Evolutionary conservation across 805 yeast species (phyloP), one percentile per base, ranked within the genome.

Genomic region (Wickerhamomyces alni): DNA sequence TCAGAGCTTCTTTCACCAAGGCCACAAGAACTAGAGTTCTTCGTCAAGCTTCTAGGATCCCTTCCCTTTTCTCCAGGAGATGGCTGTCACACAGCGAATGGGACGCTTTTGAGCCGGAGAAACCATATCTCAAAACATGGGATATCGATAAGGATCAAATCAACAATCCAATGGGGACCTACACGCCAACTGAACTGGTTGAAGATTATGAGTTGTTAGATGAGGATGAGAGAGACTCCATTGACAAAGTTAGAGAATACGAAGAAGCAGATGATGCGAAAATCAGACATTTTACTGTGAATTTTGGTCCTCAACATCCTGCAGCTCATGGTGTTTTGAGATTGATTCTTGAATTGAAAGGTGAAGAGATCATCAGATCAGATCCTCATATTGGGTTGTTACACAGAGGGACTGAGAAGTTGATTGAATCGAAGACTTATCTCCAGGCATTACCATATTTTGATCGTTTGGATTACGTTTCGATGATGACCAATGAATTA

Each of bases 281-380:
- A 61, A 80, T 86, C 57, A 79, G 95, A 62, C 94, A 85, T 59
- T 87, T 86, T 69, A 86, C 95, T 36, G 80, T 87, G 59, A 87
- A 87, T 66, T 86, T 86, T 59, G 95, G 95, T 28, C 95, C 95
- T 36, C 95, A 86, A 67, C 95, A 86, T 69, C 95, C 95, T 18
- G 95, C 95, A 46, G 95, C 95, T 22, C 95, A 86, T 68, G 95
- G 95, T 51, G 95, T 86, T 64, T 70, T 86, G 69, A 76, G 95
- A 60, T 71, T 86, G 62, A 87, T 86, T 62, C 69, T 86, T 57
- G 95, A 86, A 66, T 74, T 86, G 45, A 84, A 83, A 57, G 95
- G 95, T 51, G 95, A 86, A 65, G 95, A 86, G 63, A 82, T 87
- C 52, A 76, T 87, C 36, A 75, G 95, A 52, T 72, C 89, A 5